Evolutionary conservation across 768 basidiomycete genomes (phyloP), one percentile per base, ranked within the genome.

Genomic region (Boletus reticuloceps): DNA sequence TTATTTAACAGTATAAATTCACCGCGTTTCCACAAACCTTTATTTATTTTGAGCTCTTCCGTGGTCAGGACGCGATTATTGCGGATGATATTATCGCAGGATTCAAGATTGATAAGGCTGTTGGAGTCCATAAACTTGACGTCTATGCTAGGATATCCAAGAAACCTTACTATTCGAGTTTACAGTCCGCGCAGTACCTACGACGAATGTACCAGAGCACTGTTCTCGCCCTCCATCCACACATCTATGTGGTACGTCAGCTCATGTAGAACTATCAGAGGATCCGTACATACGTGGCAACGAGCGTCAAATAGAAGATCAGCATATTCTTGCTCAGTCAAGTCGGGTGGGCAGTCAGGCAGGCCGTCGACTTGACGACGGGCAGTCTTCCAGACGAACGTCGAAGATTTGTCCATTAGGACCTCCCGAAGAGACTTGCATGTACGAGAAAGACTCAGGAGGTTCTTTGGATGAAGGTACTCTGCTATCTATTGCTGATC

Each of bases 301-400:
- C 47, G 50, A 11, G 58, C n/a, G 29, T 38, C 37, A 17, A 59
- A 81, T 16, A 69, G 66, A 19, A 82, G 71, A 50, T 68, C 75
- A 27, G 76, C 75, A 51, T 74, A 80, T 58, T 76, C 70, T 3
- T 70, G 61, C 66, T 81, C 79, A 14, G 60, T 69, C 51, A 80
- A 62, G 59, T 81, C 79, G 14, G 55, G 43, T 0, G 79, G 81
- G 54, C 75, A 76, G 9, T 61, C 52, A 2, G 80, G 80, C 34
- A 49, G n/a, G 9, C 37, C 37, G 1, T 31, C 4, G 17, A 31
- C 48, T 29, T 49, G 48, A 2, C 11, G 25, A 31, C 38, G 36
- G 5, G 48, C 37, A 7, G 48, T 19, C 22, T 49, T 49, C 48
- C 48, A 49, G 11, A 49, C 38, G 7, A 49, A 39, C 17, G 17